Conservation (phyloP, 768 basidiomycete species). For the Phaffia australis region DNA sequence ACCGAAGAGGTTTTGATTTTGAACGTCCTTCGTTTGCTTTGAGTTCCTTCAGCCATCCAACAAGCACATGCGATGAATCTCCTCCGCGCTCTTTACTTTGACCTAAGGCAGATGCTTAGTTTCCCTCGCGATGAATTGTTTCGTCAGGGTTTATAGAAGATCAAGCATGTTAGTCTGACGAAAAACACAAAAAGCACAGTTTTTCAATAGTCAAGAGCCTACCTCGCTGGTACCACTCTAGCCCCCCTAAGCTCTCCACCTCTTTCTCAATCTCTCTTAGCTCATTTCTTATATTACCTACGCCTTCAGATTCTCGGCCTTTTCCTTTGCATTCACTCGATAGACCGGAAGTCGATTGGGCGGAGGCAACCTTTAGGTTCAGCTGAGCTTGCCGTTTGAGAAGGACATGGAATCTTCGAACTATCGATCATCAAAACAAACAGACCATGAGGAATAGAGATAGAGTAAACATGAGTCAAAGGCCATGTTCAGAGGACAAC, state of each 20-base stretch:
- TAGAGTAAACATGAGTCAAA: background rate
- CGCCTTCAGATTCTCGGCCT: slow-evolving; percentile 11
- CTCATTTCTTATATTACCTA: slow-evolving; percentile 30
- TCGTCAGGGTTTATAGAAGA: background rate
- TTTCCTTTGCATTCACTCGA: background rate
- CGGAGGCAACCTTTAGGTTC: slow-evolving; percentile 31
- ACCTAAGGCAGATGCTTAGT: slow-evolving; percentile 61
- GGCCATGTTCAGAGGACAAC: background rate
- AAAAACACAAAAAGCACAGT: too few relatives aligned
- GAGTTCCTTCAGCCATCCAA: slow-evolving; percentile 60
- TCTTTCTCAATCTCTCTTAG: slow-evolving; percentile 51
- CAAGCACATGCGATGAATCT: slow-evolving; percentile 69
- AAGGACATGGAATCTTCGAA: slow-evolving; percentile 69
- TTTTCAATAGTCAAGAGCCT: background rate
- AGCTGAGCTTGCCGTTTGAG: slow-evolving; percentile 58
- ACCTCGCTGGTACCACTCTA: slow-evolving; percentile 60
- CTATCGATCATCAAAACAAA: background rate
- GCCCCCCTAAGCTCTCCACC: slow-evolving; percentile 61
- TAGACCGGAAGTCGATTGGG: slow-evolving; percentile 23
- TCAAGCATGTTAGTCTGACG: background rate
- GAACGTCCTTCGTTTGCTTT: slow-evolving; percentile 24
- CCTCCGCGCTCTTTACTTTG: slow-evolving; percentile 74
- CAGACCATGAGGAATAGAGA: background rate
- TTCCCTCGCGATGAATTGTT: background rate
- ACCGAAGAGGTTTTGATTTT: slow-evolving; percentile 26